Evolutionary conservation across 2,329 filamentous ascomycete genomes (phyloP), one percentile per base, ranked within the genome.

Genomic region (Pseudopithomyces chartarum): DNA sequence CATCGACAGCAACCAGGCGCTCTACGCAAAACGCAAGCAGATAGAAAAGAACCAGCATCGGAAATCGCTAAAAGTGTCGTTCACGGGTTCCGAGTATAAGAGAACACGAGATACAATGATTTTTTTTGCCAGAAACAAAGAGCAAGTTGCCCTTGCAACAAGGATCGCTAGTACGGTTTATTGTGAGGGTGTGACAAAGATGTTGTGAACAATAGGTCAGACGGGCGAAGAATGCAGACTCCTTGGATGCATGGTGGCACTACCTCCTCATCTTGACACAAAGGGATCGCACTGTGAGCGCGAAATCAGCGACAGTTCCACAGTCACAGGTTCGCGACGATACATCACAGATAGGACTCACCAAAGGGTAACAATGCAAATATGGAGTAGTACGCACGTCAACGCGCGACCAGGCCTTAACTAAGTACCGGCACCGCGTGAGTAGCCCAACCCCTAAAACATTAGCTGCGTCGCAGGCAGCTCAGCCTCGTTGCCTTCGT

Each of bases 1-100:
- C 58, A 17, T 77, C 64, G 23, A 80, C 72, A 13, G 78, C 77
- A 32, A 63, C 47, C 4, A 56, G 52, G 42, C 61, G 54, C 49
- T 67, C 64, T 52, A 57, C 70, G 61, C 60, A 73, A 48, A 64
- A 62, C 33, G 57, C 57, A 32, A 65, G 38, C 10, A 63, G 23
- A 11, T 57, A 33, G 39, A 62, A 13, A 32, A 62, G 34, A 12
- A 52, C 15, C 17, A 20, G 39, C 48, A 51, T 59, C 34, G 36
- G 44, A 32, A 46, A 10, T 22, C 42, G 13, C 29, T 33, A 39
- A 50, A 39, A 20, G 15, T n/a, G 22, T 22, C 36, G 34, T 15
- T 20, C 34, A 39, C 11, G 13, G 38, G 26, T 29, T 19, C 15
- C 38, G n/a, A n/a, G 17, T 17, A 15, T 15, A 15, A 19, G n/a